phyloP scores from a whole-genome alignment of 768 basidiomycete species.

The Sarcomyxa edulis region DNA sequence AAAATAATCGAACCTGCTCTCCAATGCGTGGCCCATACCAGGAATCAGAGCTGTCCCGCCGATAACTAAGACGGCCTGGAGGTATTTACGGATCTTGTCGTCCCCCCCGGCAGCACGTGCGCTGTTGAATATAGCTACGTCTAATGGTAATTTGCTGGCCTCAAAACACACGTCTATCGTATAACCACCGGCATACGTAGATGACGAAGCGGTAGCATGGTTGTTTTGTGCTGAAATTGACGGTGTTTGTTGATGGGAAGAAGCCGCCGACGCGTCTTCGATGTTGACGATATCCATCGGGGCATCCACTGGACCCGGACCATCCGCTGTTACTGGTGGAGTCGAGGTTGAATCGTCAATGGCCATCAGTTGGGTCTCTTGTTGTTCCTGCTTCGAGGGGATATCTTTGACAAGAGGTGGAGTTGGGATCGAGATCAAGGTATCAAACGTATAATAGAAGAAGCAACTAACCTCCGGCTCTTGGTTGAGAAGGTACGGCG shows the following conservation, averaged over 20 bases:
- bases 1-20: conserved; percentile 61
- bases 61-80: conserved; percentile 82
- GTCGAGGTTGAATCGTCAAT: conserved; percentile 26
- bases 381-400: conserved; percentile 16
- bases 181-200: conserved; percentile 35
- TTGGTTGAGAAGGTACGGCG: neutral
- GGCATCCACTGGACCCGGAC: conserved; percentile 21
- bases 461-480: conserved; percentile 1
- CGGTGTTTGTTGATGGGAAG: conserved; percentile 11
- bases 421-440: too few relatives aligned
- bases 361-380: conserved; percentile 24
- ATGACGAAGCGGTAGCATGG: conserved; percentile 12
- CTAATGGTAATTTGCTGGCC: conserved; percentile 85
- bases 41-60: conserved; percentile 80
- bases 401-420: too few relatives aligned
- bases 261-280: conserved; percentile 30
- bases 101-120: conserved; percentile 83
- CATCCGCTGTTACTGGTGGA: conserved; percentile 12
- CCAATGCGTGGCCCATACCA: conserved; percentile 80
- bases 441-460: neutral
- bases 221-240: conserved; percentile 13
- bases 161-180: conserved; percentile 79
- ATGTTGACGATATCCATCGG: conserved; percentile 45
- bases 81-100: conserved; percentile 85
- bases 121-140: conserved; percentile 91